Conservation (phyloP, 345 rosid genomes). For the Eucalyptus tenuipes region DNA sequence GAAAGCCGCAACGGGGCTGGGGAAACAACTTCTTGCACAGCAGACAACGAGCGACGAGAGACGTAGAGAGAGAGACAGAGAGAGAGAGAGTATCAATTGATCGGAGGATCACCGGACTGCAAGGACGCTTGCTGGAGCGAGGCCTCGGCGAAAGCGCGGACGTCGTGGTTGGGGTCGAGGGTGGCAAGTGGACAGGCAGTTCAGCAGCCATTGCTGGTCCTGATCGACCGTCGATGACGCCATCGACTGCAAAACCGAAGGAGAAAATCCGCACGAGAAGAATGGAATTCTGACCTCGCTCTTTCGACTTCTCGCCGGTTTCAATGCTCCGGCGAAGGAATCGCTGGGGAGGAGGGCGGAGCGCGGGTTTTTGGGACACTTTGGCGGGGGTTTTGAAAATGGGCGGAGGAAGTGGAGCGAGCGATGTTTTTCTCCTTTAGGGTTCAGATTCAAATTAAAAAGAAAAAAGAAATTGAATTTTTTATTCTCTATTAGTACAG, state of each 20-base stretch:
- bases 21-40: background rate
- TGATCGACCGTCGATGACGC: conserved; percentile 21
- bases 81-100: background rate
- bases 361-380: background rate
- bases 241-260: background rate
- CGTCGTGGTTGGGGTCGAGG: conserved; percentile 70
- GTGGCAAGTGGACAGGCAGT: conserved; percentile 80
- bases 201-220: conserved; percentile 87
- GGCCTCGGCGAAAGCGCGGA: conserved; percentile 82
- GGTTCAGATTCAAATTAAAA: background rate
- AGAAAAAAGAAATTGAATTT: background rate
- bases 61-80: background rate
- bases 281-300: background rate
- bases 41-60: background rate
- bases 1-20: background rate
- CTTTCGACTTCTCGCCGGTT: background rate
- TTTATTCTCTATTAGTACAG: background rate
- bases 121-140: conserved; percentile 77
- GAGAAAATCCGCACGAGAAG: background rate
- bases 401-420: background rate
- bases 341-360: background rate
- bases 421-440: background rate
- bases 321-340: background rate
- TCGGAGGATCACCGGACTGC: conserved; percentile 54
- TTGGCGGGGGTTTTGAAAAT: background rate